A percentile compares a stretch with the other conserved stretches of the same genome.
Conservation (phyloP, 179 eudicot species). For the Camellia oleifera region DNA sequence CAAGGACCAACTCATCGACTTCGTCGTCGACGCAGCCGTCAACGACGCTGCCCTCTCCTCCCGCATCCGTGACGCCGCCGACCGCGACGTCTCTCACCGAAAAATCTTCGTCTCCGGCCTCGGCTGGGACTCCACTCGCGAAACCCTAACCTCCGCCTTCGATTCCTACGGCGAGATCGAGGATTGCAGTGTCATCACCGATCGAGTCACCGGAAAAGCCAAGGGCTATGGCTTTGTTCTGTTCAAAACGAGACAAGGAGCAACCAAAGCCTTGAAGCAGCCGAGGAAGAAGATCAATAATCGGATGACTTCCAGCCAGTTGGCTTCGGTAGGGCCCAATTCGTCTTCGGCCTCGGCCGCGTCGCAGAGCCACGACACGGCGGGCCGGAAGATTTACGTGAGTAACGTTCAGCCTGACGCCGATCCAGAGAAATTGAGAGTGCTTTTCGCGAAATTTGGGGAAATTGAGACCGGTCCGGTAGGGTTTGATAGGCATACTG, state of each 20-base stretch:
- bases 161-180: constrained; percentile 30
- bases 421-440: constrained; percentile 24
- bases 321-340: constrained; percentile 30
- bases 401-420: constrained; percentile 29
- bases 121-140: constrained; percentile 31
- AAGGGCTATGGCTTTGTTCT: constrained; percentile 41
- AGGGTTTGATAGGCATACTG: constrained; percentile 38
- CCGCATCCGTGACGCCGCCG: constrained; percentile 22
- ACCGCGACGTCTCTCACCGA: constrained; percentile 35
- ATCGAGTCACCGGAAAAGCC: constrained; percentile 33
- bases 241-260: constrained; percentile 23
- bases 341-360: background rate
- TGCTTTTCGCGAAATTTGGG: constrained; percentile 40
- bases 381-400: constrained; percentile 42
- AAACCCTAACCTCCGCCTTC: constrained; percentile 22
- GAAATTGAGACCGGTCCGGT: constrained; percentile 47
- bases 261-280: constrained; percentile 29
- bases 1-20: constrained; percentile 38
- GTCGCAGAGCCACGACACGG: constrained; percentile 7
- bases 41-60: constrained; percentile 15
- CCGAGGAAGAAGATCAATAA: constrained; percentile 25
- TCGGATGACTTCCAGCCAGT: constrained; percentile 26
- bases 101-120: constrained; percentile 40
- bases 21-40: constrained; percentile 25
- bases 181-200: constrained; percentile 28